Evolutionary conservation across 805 yeast genomes (phyloP), one percentile per base, ranked within the genome.

Genomic region (Cyberlindnera mycetangii): DNA sequence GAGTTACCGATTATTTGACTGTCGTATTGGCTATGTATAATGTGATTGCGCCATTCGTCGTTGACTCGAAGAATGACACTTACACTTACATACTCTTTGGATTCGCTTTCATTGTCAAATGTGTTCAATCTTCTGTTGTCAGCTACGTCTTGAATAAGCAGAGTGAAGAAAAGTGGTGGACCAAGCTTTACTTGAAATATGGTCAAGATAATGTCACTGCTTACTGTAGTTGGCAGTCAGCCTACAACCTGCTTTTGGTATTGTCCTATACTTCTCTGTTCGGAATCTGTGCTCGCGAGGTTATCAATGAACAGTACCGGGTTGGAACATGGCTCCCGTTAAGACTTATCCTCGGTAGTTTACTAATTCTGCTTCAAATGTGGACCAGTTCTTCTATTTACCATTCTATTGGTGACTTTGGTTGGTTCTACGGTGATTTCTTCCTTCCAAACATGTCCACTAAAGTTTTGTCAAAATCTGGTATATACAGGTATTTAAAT

Each of bases 351-450:
- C 56, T 82, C 37, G 92, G 92, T 10, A 48, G 65, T 1, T 60
- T 78, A 47, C 67, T 85, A 28, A 67, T 82, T 14, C 53, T 72
- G 7, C 68, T 86, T 22, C 95, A 86, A 55, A 59, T 74, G 15
- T 80, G 88, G 84, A 83, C 88, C 28, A 79, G 84, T 52, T 55
- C 71, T 19, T 84, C 88, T 24, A 84, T 85, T 30, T 73, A 80
- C 51, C 77, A 78, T 35, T 79, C 85, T 39, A 79, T 86, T 51
- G 92, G 92, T 2, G 84, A 83, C 49, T 85, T 82, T 63, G 93
- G 95, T n/a, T 86, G 93, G 93, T 86, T 85, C 56, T 86, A 83
- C 61, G 95, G 95, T 45, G 95, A 86, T 62, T 86, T 86, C 64
- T 86, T 85, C 64, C 67, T 84, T 46, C 79, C 85, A 30, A 75